Evolutionary conservation across 2,329 filamentous ascomycete species (phyloP), one percentile per base, ranked within the genome.

Genomic region (Pyricularia grisea): DNA sequence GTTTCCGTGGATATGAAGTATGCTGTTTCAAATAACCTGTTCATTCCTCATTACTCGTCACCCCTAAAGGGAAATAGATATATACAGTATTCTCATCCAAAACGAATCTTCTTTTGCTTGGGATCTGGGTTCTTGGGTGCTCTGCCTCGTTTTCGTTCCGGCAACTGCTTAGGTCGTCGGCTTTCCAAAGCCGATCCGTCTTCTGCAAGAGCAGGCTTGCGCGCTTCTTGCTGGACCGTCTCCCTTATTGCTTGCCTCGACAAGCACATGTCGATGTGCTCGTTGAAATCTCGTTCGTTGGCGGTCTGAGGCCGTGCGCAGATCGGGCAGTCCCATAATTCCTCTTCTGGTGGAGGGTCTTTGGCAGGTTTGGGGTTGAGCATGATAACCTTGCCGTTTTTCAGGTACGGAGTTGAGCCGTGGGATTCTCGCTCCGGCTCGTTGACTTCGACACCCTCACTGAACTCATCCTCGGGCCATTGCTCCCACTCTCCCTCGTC

Each of bases 181-280:
- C 73, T 73, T 7, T 80, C 77, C 1, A 79, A 76, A 3, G 78
- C 79, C 14, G 76, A 74, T 60, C 79, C 79, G 20, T 50, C 50
- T 25, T 25, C 31, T 25, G 12, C 27, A 9, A 28, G 27, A 63
- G 60, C 23, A 25, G n/a, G 74, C 68, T 42, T 68, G 61, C 66
- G 60, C 65, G 70, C 72, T 71, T 75, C 69, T 31, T 75, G 67
- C 69, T 92, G 89, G 0, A 95, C 89, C 0, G 88, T 90, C 74
- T 97, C 92, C 65, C 90, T 90, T 74, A 99, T 98, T 0, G 93
- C 92, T 75, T 92, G 88, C 69, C 90, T 85, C 0, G 94, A 97
- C 1, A 99, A 84, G 77, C 95, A 99, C 10, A 91, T 86, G 77
- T 99, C 95, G 67, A 99, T 93, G 75, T 99, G 95, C 69, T 91